Conservation (phyloP, 2,329 filamentous ascomycete genomes). For the Neonectria punicea region DNA sequence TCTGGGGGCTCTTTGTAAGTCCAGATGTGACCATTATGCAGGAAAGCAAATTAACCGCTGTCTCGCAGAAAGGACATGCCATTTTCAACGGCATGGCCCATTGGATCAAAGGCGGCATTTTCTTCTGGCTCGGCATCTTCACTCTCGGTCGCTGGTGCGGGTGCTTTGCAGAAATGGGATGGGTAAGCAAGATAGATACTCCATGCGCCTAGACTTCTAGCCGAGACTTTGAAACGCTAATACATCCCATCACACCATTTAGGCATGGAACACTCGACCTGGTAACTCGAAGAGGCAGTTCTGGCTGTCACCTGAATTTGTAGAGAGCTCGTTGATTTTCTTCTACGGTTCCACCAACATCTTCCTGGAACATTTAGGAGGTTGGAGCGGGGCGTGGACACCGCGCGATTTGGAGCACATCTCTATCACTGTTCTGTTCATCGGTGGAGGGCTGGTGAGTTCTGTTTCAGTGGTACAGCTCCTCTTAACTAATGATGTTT, state of each 20-base stretch:
- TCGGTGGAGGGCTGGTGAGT: constrained; percentile 86
- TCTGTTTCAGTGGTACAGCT: neutral
- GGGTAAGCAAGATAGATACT: constrained; percentile 54
- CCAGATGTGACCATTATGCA: neutral
- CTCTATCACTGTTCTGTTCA: constrained; percentile 92
- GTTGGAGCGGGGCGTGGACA: constrained; percentile 76
- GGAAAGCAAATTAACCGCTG: neutral
- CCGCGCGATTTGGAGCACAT: constrained; percentile 88
- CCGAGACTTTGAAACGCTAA: too few relatives aligned
- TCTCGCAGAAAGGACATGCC: constrained; percentile 67
- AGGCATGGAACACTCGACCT: constrained; percentile 89
- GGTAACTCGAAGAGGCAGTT: constrained; percentile 66
- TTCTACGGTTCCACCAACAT: constrained; percentile 90
- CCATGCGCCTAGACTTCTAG: too few relatives aligned
- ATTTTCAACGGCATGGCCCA: constrained; percentile 90
- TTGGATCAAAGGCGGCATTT: constrained; percentile 92
- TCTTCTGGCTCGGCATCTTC: constrained; percentile 92
- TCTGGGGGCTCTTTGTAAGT: constrained; percentile 85
- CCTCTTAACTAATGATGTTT: constrained; percentile 32
- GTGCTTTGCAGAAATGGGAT: constrained; percentile 87
- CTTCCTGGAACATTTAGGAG: constrained; percentile 88
- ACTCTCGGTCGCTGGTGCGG: constrained; percentile 90
- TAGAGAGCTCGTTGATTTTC: constrained; percentile 90
- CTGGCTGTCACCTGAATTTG: constrained; percentile 83
- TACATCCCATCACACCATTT: too few relatives aligned